phyloP scores from a whole-genome alignment of 306 rosid genomes.

The Inga leiocalycina region DNA sequence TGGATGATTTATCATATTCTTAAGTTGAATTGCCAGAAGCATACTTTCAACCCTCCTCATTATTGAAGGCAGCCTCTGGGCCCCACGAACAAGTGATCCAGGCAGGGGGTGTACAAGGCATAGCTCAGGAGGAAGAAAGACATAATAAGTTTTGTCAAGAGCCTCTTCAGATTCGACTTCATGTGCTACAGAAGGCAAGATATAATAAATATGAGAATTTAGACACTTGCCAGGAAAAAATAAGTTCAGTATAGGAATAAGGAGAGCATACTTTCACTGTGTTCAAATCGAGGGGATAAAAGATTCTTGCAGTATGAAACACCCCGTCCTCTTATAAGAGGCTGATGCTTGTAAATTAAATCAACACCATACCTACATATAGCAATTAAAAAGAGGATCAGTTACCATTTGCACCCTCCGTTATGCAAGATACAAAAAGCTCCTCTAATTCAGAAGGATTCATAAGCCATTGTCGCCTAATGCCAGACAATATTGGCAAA shows the following conservation, averaged over 20 bases:
- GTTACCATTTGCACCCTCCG: slow-evolving; percentile 72
- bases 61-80: slow-evolving; percentile 95
- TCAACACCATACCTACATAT: slow-evolving; percentile 90
- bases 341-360: slow-evolving; percentile 83
- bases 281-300: slow-evolving; percentile 93
- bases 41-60: slow-evolving; percentile 99
- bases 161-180: slow-evolving; percentile 82
- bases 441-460: slow-evolving; percentile 60
- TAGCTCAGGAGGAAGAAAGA: slow-evolving; percentile 93
- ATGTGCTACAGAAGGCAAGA: slow-evolving; percentile 47
- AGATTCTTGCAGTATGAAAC: slow-evolving; percentile 99
- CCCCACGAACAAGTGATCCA: slow-evolving; percentile 97
- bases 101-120: slow-evolving; percentile 92
- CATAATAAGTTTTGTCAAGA: slow-evolving; percentile 92
- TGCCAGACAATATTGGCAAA: slow-evolving; percentile 37
- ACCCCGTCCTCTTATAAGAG: slow-evolving; percentile 93
- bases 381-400: slow-evolving; percentile 40
- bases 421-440: slow-evolving; percentile 72
- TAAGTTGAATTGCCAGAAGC: slow-evolving; percentile 92
- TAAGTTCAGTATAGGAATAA: slow-evolving; percentile 15
- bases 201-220: slow-evolving; percentile 30
- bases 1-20: slow-evolving; percentile 65
- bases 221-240: slow-evolving; percentile 22
- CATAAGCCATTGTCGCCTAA: slow-evolving; percentile 43
- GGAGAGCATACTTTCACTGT: slow-evolving; percentile 68